These are phyloP conservation scores for Xylaria sp. DNA, from an alignment of 2,329 filamentous ascomycete genomes.

Conservation along the genomic window DNA sequence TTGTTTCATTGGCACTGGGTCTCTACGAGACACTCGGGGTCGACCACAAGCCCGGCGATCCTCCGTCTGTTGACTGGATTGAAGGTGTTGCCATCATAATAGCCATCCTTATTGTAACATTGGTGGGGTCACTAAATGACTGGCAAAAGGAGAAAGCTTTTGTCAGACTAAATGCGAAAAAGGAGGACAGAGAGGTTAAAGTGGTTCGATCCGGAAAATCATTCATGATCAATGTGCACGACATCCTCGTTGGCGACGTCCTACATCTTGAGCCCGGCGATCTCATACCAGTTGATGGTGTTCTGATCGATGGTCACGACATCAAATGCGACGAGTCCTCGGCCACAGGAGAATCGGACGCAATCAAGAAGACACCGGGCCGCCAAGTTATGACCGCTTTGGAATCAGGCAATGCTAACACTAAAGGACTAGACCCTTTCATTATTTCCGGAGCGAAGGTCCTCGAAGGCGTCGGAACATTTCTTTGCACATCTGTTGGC, in stretches of 20 bases:
- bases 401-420: slow-evolving; percentile 53
- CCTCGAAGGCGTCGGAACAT: slow-evolving; percentile 59
- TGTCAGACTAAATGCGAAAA: slow-evolving; percentile 61
- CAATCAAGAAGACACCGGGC: slow-evolving; percentile 67
- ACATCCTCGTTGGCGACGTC: slow-evolving; percentile 70
- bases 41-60: slow-evolving; percentile 47
- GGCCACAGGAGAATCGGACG: slow-evolving; percentile 72
- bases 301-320: slow-evolving; percentile 68
- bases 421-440: slow-evolving; percentile 65
- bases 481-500: slow-evolving; percentile 60
- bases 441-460: slow-evolving; percentile 64
- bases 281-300: slow-evolving; percentile 69
- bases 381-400: slow-evolving; percentile 64
- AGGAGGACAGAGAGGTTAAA: slow-evolving; percentile 67
- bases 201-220: slow-evolving; percentile 69
- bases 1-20: slow-evolving; percentile 71
- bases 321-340: slow-evolving; percentile 74
- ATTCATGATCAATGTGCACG: slow-evolving; percentile 63
- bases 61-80: slow-evolving; percentile 62
- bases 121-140: slow-evolving; percentile 65
- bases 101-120: slow-evolving; percentile 65
- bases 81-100: slow-evolving; percentile 67
- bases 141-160: slow-evolving; percentile 69
- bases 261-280: slow-evolving; percentile 72
- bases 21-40: slow-evolving; percentile 68